Evolutionary conservation across 202 grass and related monocot genomes (phyloP), one percentile per base, ranked within the genome.

Genomic region (Panicum virgatum): DNA sequence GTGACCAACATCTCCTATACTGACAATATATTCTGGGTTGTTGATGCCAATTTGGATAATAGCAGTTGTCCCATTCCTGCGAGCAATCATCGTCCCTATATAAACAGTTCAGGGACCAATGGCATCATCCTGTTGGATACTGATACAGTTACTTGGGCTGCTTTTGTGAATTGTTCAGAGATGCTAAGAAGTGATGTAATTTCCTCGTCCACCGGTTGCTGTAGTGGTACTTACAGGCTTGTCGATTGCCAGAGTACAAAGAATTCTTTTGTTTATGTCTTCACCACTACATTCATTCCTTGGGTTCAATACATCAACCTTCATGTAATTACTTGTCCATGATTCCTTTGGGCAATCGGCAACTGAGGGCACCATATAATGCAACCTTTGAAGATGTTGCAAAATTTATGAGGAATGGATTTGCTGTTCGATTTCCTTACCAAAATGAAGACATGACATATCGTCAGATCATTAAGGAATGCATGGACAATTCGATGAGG

Each of bases 1-100:
- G 82, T 88, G 10, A 62, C 16, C 19, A 1, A 20, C 10, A 93
- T 90, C 68, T 63, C 70, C 16, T 80, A 93, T 13, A 27, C 1
- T 1, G 2, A 2, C 10, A 29, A 7, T 3, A 7, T 0, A 3
- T 87, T 93, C 75, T 82, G 75, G 61, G 61, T 85, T 2, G 46
- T 85, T 1, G 84, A 93, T 51, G 47, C 37, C 0, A 14, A 14
- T 2, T 60, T 78, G 39, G 48, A 14, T 42, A 19, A 72, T 25
- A 42, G 10, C 29, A 42, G 48, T 0, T 86, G 80, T 40, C 36
- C 38, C 12, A 67, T 67, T 67, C 65, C 65, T 67, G 65, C 1
- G 5, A 67, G 38, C 2, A 43, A 43, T 4, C 65, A 42, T 42
- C 37, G 3, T 23, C 64, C 37, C 1, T 5, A 13, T 42, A 42